These are phyloP conservation scores for Hypomontagnella monticulosa DNA, from an alignment of 495 filamentous ascomycete genomes.

Conservation along the genomic window DNA sequence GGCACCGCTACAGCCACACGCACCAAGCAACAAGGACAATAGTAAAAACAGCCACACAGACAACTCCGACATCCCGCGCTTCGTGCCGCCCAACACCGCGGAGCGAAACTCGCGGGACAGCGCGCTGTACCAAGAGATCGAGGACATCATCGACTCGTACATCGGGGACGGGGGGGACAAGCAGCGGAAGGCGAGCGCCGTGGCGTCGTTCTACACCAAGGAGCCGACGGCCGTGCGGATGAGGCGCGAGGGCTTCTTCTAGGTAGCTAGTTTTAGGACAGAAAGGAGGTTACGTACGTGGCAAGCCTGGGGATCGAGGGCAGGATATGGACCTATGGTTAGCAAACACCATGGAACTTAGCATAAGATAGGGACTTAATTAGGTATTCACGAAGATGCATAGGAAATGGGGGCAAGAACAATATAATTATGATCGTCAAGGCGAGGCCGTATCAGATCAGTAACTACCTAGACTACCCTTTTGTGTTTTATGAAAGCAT, in stretches of 20 bases:
- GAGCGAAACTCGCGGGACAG: slow-evolving; percentile 5
- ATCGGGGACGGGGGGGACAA: not conserved
- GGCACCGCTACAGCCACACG: not conserved
- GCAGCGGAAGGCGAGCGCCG: slow-evolving; percentile 10
- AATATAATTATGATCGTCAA: too few relatives aligned
- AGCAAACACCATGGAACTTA: too few relatives aligned
- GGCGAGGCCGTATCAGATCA: too few relatives aligned
- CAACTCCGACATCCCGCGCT: not conserved
- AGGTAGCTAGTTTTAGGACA: not conserved
- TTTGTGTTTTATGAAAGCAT: too few relatives aligned
- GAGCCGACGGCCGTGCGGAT: slow-evolving; percentile 29
- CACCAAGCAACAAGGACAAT: not conserved
- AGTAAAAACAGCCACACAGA: not conserved
- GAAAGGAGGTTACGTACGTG: too few relatives aligned
- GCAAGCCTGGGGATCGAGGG: too few relatives aligned
- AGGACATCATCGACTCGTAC: slow-evolving; percentile 47
- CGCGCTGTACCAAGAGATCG: slow-evolving; percentile 34
- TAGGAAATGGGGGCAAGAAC: too few relatives aligned
- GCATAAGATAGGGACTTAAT: too few relatives aligned
- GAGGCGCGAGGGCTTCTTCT: slow-evolving; percentile 38
- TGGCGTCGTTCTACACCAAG: slow-evolving; percentile 20
- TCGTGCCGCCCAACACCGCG: too few relatives aligned
- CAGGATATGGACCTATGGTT: too few relatives aligned
- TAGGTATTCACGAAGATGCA: too few relatives aligned
- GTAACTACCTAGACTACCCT: too few relatives aligned